Evolutionary conservation across 2,329 filamentous ascomycete species (phyloP), one percentile per base, ranked within the genome.

Genomic region (Cladosporium colombiae): DNA sequence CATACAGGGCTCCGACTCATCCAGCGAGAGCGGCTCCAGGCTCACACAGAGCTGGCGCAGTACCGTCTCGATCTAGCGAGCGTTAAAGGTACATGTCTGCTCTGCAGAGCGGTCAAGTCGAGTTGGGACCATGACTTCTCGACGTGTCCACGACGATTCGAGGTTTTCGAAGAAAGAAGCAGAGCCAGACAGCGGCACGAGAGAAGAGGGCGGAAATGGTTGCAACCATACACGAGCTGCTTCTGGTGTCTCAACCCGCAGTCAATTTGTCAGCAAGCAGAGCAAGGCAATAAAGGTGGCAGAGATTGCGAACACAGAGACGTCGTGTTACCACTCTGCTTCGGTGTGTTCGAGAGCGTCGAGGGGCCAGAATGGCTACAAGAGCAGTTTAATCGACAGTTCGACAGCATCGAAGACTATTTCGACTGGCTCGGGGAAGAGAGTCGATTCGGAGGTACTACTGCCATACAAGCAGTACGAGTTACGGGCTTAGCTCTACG

Each of bases 221-320:
- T 64, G 11, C 8, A 64, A 23, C 35, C 21, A 29, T 64, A 44
- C 18, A 57, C 52, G 18, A 53, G 25, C n/a, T 64, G 52, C 35
- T 64, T 57, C 62, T 58, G 29, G 52, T 55, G 16, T 35, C 29
- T 31, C 13, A 55, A 55, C 18, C 52, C 29, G 29, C 27, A 55
- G 29, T 55, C 52, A 11, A 33, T 55, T 14, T 55, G 16, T 55
- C 29, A 55, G 18, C 27, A 33, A 55, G 52, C 18, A 31, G 27
- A 55, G 52, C 27, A 10, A 13, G 29, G 25, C 4, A 35, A 18
- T 11, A 55, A 21, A 31, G 29, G 52, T 31, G 29, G n/a, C 18
- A 55, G 18, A 16, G 29, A 31, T 27, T 55, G 29, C 29, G 29
- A 33, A n/a, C n/a, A 31, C 25, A 55, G 29, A 55, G 52, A 55